Percentiles rank a stretch among this genome's conserved stretches.
phyloP scores from a whole-genome alignment of 495 filamentous ascomycete species.

The Penicillium goetzii region DNA sequence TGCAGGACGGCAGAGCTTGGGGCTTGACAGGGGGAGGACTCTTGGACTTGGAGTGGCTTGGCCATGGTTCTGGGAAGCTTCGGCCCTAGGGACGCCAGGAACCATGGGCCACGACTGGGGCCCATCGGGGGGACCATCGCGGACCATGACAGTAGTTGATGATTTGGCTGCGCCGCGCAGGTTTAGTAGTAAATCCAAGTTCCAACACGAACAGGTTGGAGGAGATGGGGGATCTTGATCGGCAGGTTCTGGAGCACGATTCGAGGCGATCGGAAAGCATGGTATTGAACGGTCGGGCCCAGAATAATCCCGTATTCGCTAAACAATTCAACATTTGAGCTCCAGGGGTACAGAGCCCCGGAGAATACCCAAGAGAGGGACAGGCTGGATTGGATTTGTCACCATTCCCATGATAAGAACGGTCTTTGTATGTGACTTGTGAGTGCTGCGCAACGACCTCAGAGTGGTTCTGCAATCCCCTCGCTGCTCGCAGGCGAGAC shows the following conservation, averaged over 20 bases:
- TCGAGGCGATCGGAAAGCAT: not conserved
- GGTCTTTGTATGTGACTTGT: not conserved
- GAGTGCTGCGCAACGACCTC: not conserved
- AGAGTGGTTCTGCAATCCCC: constrained; percentile 6
- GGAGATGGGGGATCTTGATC: constrained; percentile 13
- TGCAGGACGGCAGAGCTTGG: constrained; percentile 7
- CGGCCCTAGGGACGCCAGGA: constrained; percentile 12
- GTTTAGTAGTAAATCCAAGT: not conserved
- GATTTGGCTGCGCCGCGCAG: not conserved
- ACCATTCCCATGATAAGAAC: not conserved
- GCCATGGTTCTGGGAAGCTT: constrained; percentile 9
- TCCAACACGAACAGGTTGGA: not conserved
- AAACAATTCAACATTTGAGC: not conserved
- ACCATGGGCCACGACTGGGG: constrained; percentile 10
- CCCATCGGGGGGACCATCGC: not conserved
- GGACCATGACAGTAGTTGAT: not conserved
- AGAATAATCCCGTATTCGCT: constrained; percentile 2
- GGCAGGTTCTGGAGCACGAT: constrained; percentile 2
- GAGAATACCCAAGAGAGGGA: not conserved
- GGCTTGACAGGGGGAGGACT: not conserved
- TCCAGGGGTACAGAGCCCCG: not conserved
- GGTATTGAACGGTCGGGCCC: not conserved
- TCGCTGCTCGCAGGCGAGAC: constrained; percentile 26
- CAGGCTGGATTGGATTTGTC: too few species aligned
- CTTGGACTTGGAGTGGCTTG: not conserved